Base-by-base conservation (phyloP, 768 basidiomycete genomes). In the Leucocoprinus birnbaumii region DNA sequence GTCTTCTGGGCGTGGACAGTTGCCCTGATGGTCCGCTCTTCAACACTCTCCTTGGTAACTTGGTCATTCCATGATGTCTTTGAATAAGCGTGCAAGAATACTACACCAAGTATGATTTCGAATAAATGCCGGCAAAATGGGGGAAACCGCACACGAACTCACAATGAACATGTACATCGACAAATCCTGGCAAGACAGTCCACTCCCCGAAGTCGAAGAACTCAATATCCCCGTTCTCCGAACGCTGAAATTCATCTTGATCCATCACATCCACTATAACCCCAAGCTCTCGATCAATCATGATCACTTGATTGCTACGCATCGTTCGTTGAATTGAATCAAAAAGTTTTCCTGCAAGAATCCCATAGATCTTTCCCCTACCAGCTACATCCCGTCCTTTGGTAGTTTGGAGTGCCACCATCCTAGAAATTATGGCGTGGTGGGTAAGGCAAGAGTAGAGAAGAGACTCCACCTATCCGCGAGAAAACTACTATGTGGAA, bases 51-150 rank as follows among this genome's bases (percentile, higher is more conserved):
- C 62, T 77, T 78, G 3, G 78, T 82, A 14, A 85, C 62, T 59
- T 86, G 85, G 61, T 85, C 83, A 14, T 73, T 70, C 85, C 85
- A 87, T 6, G 80, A 71, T 3, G 77, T 77, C 65, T 86, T 84
- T 3, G 72, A 62, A 62, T 85, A 87, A 1, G 82, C 72, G 61
- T 85, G 84, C 4, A 86, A 68, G 61, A 86, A 85, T 26, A 86
- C 82, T 83, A 51, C 26, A 7, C 5, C 25, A 5, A 21, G 10
- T n/a, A 5, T 45, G 43, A 21, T 45, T 22, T n/a, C n/a, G n/a
- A n/a, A n/a, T n/a, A n/a, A n/a, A n/a, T n/a, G n/a, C n/a, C n/a
- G n/a, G n/a, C n/a, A n/a, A n/a, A n/a, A n/a, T n/a, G n/a, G n/a
- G n/a, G n/a, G n/a, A n/a, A n/a, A n/a, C n/a, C n/a, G n/a, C n/a